Evolutionary conservation across 192 early-diverging fungal species (phyloP), one percentile per base, ranked within the genome.

Genomic region (Backusella circina): DNA sequence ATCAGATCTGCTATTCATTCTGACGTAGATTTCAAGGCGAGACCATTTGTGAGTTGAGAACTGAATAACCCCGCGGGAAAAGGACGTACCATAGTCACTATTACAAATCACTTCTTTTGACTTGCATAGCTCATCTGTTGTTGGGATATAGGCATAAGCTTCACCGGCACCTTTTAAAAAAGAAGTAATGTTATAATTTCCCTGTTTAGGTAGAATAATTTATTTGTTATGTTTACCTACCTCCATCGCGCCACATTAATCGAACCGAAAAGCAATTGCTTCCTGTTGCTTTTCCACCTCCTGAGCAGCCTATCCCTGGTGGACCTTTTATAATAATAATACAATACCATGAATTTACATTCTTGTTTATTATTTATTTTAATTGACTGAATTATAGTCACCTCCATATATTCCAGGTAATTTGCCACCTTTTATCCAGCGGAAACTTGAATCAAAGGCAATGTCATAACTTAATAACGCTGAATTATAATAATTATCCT

Each of bases 121-220:
- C 18, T 70, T 57, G 64, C 86, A 87, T 3, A 84, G 77, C 6
- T 57, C 65, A n/a, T 79, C 76, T n/a, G 76, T 64, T 13, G 73
- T 75, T 18, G 83, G 86, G 9, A 88, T 76, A 41, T 88, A 88
- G 1, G 80, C 83, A 38, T 88, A 88, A 5, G 83, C 84, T 80
- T 79, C 72, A 6, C 67, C 74, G 3, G 32, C 35, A 7, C 70
- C 77, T 78, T 65, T 70, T 23, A 7, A 57, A 66, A 41, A 18
- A 1, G 5, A n/a, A 39, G 39, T 39, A 21, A 3, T 35, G 44
- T 47, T 47, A 47, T n/a, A n/a, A 0, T 18, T 47, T n/a, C 6
- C 5, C 37, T 23, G n/a, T 1, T 37, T 15, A 23, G 10, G 35
- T 38, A 72, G 15, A n/a, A n/a, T n/a, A n/a, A n/a, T n/a, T n/a